These are phyloP conservation scores for Quercus tomentella DNA, from an alignment of 331 rosid genomes.

Conservation along the genomic window DNA sequence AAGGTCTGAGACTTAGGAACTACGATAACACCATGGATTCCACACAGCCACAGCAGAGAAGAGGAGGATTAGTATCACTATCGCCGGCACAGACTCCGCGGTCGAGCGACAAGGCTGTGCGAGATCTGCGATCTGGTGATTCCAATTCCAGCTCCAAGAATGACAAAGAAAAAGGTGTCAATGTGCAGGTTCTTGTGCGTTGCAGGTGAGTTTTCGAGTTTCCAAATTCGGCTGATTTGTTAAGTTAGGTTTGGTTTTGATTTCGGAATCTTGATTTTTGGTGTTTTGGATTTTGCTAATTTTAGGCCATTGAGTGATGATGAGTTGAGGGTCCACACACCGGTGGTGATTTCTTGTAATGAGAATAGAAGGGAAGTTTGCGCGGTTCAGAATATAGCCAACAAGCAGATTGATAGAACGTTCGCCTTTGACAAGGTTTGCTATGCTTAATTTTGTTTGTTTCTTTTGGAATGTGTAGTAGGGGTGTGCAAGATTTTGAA, in stretches of 20 bases:
- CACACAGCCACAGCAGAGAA: constrained; percentile 59
- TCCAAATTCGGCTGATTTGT: neutral
- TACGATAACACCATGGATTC: constrained; percentile 36
- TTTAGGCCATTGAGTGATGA: constrained; percentile 95
- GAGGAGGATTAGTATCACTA: constrained; percentile 75
- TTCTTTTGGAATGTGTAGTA: neutral
- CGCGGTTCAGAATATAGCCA: constrained; percentile 91
- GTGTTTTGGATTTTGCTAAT: constrained; percentile 10
- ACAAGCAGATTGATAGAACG: constrained; percentile 98
- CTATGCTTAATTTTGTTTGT: neutral
- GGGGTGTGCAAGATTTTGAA: neutral
- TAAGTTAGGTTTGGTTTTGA: neutral
- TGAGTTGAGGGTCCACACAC: constrained; percentile 78
- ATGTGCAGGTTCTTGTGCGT: constrained; percentile 95
- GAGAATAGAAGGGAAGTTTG: constrained; percentile 78
- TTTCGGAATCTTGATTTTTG: neutral
- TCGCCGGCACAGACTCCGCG: constrained; percentile 97
- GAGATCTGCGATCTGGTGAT: constrained; percentile 99
- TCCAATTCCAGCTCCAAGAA: constrained; percentile 69
- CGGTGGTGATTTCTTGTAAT: constrained; percentile 88
- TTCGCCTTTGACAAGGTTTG: constrained; percentile 91
- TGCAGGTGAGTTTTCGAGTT: constrained; percentile 67
- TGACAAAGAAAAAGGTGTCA: constrained; percentile 95
- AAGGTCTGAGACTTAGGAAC: constrained; percentile 23
- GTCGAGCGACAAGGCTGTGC: constrained; percentile 71